phyloP scores from a whole-genome alignment of 805 yeast genomes.

The Pichia thaimueangensis region DNA sequence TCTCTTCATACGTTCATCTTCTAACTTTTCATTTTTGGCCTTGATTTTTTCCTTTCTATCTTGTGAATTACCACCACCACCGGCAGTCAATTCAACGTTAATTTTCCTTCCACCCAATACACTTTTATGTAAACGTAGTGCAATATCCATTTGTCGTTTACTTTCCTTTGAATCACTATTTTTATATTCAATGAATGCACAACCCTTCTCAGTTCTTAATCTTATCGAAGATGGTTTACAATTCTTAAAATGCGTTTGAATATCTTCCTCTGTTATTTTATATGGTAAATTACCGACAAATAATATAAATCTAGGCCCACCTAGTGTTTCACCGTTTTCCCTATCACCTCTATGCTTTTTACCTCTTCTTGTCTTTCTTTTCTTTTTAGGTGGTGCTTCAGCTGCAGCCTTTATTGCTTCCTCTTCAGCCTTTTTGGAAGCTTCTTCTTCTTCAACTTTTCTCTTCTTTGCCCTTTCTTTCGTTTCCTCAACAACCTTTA shows the following conservation, averaged over 20 bases:
- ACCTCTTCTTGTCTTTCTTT: constrained; percentile 72
- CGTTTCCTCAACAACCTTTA: constrained; percentile 24
- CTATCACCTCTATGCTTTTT: constrained; percentile 58
- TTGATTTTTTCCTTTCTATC: constrained; percentile 62
- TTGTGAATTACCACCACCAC: constrained; percentile 92
- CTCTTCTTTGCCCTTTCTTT: constrained; percentile 16
- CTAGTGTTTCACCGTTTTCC: constrained; percentile 16
- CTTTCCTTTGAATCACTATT: constrained; percentile 43
- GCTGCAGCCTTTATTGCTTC: constrained; percentile 19
- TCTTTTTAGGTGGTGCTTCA: constrained; percentile 43
- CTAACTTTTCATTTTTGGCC: constrained; percentile 70
- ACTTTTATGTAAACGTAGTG: constrained; percentile 79
- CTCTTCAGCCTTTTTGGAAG: constrained; percentile 20
- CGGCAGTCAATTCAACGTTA: constrained; percentile 94
- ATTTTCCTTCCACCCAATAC: constrained; percentile 64
- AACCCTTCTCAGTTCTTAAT: constrained; percentile 78
- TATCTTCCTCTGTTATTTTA: constrained; percentile 53
- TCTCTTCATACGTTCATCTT: constrained; percentile 60
- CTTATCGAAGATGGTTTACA: constrained; percentile 71
- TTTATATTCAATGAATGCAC: constrained; percentile 84
- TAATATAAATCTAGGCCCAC: constrained; percentile 65
- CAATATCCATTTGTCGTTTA: constrained; percentile 74
- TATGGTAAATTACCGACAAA: constrained; percentile 91
- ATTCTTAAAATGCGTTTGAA: constrained; percentile 66
- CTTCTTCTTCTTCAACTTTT: constrained; percentile 24